Conservation (phyloP, 805 yeast species). For the Clavispora santaluciae region DNA sequence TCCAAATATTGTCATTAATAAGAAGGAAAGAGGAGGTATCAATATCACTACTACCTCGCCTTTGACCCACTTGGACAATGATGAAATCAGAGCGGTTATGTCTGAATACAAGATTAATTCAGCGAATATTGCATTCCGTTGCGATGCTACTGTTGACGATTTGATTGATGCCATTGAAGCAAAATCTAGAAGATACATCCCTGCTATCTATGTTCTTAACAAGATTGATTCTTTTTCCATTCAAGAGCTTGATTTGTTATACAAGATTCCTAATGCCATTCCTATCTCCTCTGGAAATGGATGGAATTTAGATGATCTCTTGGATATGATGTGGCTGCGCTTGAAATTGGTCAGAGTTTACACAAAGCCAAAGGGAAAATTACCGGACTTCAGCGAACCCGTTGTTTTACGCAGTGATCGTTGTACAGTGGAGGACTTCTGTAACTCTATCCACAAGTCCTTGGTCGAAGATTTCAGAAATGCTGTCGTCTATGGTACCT, state of each 20-base stretch:
- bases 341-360: slow-evolving; percentile 89
- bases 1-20: slow-evolving; percentile 87
- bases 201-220: slow-evolving; percentile 91
- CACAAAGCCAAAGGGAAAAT: slow-evolving; percentile 92
- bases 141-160: slow-evolving; percentile 98
- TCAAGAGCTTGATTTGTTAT: slow-evolving; percentile 85
- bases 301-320: slow-evolving; percentile 94
- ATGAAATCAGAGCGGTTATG: slow-evolving; percentile 95
- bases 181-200: slow-evolving; percentile 86
- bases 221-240: slow-evolving; percentile 93
- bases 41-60: slow-evolving; percentile 92
- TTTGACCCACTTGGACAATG: slow-evolving; percentile 83
- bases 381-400: slow-evolving; percentile 94
- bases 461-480: slow-evolving; percentile 89
- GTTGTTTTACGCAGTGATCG: slow-evolving; percentile 82
- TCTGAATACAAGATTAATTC: slow-evolving; percentile 90
- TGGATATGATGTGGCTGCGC: slow-evolving; percentile 94
- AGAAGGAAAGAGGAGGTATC: slow-evolving; percentile 94
- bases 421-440: slow-evolving; percentile 89
- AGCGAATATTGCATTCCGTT: slow-evolving; percentile 93
- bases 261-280: slow-evolving; percentile 93
- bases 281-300: slow-evolving; percentile 95
- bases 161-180: slow-evolving; percentile 91
- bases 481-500: slow-evolving; percentile 88
- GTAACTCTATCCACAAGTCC: slow-evolving; percentile 93